Evolutionary conservation across 139 green algal genomes (phyloP), one percentile per base, ranked within the genome.

Genomic region (Picochlorum sp.): DNA sequence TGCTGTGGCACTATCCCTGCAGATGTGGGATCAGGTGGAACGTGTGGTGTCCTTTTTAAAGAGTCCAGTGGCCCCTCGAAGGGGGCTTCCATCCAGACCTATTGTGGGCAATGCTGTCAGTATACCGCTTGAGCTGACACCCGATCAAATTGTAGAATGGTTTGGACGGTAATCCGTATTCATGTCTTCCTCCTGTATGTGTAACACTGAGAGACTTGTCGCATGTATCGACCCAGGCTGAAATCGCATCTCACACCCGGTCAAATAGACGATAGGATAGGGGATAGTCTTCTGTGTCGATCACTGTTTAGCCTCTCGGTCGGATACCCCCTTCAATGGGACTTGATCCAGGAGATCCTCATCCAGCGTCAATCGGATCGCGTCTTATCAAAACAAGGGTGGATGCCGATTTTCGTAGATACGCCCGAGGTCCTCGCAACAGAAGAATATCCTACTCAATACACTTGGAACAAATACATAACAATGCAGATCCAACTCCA

Each of bases 81-180:
- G 50, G 28, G 74, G 74, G 14, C 49, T 79, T 61, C 68, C 72
- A 15, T 63, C 72, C 11, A 58, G 74, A 57, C 77, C 77, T 23
- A 68, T 83, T 21, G 66, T 82, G 11, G 77, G 66, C 38, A 76
- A 21, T 14, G 74, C 69, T n/a, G 47, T 81, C 30, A 64, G 34
- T 20, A 73, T 79, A 4, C 58, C 57, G 60, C 68, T 83, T 34
- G 66, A 82, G 21, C 50, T 78, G 34, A 50, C 77, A 20, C 18
- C 57, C 10, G 56, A 58, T 1, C n/a, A 57, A 1, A 68, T 78
- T 6, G 32, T 58, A 0, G 69, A 73, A 38, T 72, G 56, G 24
- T 82, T 81, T 46, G 32, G 30, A 41, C n/a, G 61, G 3, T 66
- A 41, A 54, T 54, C 5, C 16, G 15, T 51, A 18, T 51, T 15